Base-by-base conservation (phyloP, 805 yeast genomes). In the Myxozyma sirexii region DNA sequence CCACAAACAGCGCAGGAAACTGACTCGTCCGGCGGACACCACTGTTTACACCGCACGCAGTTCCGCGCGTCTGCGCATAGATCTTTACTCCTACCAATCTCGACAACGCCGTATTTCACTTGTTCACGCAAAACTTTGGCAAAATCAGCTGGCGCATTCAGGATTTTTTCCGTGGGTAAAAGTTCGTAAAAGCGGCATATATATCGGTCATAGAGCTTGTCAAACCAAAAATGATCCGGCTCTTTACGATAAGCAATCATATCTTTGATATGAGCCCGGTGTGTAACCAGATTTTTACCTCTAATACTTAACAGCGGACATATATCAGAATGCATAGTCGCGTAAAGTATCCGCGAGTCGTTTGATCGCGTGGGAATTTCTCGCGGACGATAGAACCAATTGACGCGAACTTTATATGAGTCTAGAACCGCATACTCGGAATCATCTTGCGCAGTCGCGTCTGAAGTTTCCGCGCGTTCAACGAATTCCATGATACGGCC, bases 331-430 rank as follows among this genome's bases (percentile, higher is more conserved):
- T 92, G 96, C 84, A 90, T 82, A 0, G 97, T 88, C 0, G 94
- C 94, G 70, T 79, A 90, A 7, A 93, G 74, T 49, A 88, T 72
- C 56, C 99, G 79, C 8, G 97, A 81, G 72, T 91, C 96, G 2
- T 77, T 70, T 1, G 86, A 74, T 27, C 81, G 79, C 56, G 86
- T 82, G 59, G 87, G 84, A 38, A 92, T 86, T 70, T 91, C 97
- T 59, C 92, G 75, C 0, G 97, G 93, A 51, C 99, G 79, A 70
- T 90, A 90, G 73, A 86, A 87, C 97, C 97, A 92, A 74, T 92
- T 92, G 65, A 93, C 85, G 62, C 84, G 85, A 66, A 90, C 83
- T 59, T 74, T 70, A 71, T 78, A 87, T 52, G 79, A 78, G 29
- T 79, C 79, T 2, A 38, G 37, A 1, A 87, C 86, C 7, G 79